Percentiles rank a stretch among this genome's conserved stretches.
Conservation (phyloP, 345 rosid genomes). For the Gossypium australe region DNA sequence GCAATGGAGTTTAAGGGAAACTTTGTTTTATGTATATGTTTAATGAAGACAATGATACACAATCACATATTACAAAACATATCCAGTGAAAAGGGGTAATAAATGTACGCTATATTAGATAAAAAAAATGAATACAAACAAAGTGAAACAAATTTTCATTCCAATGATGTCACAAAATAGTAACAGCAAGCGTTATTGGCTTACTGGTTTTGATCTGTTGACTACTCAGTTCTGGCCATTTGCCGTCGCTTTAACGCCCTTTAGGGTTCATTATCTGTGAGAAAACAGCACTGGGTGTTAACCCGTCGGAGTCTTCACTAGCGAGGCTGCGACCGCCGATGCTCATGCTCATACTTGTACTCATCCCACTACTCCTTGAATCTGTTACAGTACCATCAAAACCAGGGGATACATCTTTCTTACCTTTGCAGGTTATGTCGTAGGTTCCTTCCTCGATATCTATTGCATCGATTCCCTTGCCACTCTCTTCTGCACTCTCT, state of each 20-base stretch:
- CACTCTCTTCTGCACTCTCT: conserved; percentile 89
- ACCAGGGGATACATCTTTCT: conserved; percentile 56
- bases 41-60: neutral
- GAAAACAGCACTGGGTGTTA: conserved; percentile 94
- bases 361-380: conserved; percentile 88
- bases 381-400: conserved; percentile 67
- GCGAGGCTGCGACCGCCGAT: conserved; percentile 94
- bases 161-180: neutral
- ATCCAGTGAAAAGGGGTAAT: no score
- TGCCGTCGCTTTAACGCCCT: conserved; percentile 53
- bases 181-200: neutral
- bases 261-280: conserved; percentile 99
- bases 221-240: neutral
- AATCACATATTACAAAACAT: neutral
- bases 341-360: conserved; percentile 81
- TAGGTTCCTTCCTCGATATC: conserved; percentile 55
- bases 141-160: neutral
- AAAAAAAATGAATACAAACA: neutral
- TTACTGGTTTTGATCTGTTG: neutral
- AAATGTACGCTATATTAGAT: no score
- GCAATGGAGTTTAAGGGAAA: neutral
- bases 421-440: conserved; percentile 47
- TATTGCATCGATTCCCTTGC: conserved; percentile 45
- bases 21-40: neutral
- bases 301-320: conserved; percentile 90